Conservation (phyloP, 2,329 filamentous ascomycete genomes). For the Sphaerulina musiva region DNA sequence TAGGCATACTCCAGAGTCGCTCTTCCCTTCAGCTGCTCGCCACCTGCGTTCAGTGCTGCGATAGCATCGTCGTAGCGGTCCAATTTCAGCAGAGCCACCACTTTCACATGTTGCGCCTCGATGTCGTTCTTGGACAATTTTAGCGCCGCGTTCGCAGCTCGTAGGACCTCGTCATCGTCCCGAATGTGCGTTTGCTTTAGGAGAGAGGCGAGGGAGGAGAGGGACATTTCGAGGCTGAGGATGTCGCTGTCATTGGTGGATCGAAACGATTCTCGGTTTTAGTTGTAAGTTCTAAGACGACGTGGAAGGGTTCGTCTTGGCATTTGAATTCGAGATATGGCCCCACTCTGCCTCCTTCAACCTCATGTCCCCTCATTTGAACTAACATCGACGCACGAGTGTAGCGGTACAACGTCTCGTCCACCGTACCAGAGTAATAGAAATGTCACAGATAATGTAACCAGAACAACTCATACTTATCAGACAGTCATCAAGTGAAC, state of each 20-base stretch:
- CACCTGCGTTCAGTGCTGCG: slow-evolving; percentile 58
- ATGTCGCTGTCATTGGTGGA: neutral
- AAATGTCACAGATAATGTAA: too few species aligned
- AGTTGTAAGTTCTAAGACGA: neutral
- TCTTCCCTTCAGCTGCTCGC: slow-evolving; percentile 53
- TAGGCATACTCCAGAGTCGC: slow-evolving; percentile 69
- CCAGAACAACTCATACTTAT: too few species aligned
- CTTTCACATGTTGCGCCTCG: slow-evolving; percentile 61
- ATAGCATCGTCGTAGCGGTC: slow-evolving; percentile 76
- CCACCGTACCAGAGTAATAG: too few species aligned
- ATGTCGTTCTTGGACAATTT: slow-evolving; percentile 54
- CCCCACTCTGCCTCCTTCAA: neutral
- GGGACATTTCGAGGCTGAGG: slow-evolving; percentile 10
- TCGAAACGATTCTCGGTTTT: neutral
- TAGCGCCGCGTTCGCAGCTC: slow-evolving; percentile 52
- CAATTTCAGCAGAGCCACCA: slow-evolving; percentile 71
- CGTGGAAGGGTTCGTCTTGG: neutral
- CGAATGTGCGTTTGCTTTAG: slow-evolving; percentile 53
- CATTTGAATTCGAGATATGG: neutral
- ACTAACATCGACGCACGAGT: too few species aligned
- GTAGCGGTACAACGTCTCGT: too few species aligned
- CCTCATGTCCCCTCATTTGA: neutral
- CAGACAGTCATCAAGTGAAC: too few species aligned
- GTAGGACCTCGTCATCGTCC: slow-evolving; percentile 70
- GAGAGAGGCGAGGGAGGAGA: slow-evolving; percentile 44